phyloP scores from a whole-genome alignment of 164 flowering plant genomes.

The Dillenia suffruticosa region DNA sequence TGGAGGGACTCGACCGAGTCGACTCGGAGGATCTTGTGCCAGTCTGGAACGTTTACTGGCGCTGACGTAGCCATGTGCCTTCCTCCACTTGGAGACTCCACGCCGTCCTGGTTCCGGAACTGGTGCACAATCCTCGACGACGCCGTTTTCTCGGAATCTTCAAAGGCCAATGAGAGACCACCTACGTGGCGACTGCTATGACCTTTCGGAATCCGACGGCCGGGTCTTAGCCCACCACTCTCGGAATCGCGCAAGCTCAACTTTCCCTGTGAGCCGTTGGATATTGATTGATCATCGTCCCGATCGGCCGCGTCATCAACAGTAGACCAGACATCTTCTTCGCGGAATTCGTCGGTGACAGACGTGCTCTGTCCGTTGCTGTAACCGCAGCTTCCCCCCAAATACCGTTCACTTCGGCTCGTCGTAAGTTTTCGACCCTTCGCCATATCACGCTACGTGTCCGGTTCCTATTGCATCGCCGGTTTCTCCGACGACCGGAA shows the following conservation, averaged over 20 bases:
- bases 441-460: neutral
- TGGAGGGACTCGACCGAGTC: conserved; percentile 66
- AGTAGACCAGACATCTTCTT: conserved; percentile 7
- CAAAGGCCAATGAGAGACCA: conserved; percentile 76
- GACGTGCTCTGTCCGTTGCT: neutral
- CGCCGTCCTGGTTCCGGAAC: conserved; percentile 28
- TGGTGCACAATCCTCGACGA: conserved; percentile 62
- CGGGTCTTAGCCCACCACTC: neutral
- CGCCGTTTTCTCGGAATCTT: conserved; percentile 25
- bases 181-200: conserved; percentile 34
- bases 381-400: neutral
- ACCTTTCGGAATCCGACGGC: conserved; percentile 1
- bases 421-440: neutral
- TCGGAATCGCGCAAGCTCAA: conserved; percentile 1
- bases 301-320: conserved; percentile 8
- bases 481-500: neutral
- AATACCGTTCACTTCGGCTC: neutral
- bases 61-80: conserved; percentile 68
- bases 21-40: conserved; percentile 66
- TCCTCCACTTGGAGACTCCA: conserved; percentile 23
- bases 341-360: neutral
- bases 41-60: conserved; percentile 85
- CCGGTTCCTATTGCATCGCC: neutral
- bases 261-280: neutral
- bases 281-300: conserved; percentile 1